Conservation (phyloP, 2,329 filamentous ascomycete species). For the Fusarium succisae region DNA sequence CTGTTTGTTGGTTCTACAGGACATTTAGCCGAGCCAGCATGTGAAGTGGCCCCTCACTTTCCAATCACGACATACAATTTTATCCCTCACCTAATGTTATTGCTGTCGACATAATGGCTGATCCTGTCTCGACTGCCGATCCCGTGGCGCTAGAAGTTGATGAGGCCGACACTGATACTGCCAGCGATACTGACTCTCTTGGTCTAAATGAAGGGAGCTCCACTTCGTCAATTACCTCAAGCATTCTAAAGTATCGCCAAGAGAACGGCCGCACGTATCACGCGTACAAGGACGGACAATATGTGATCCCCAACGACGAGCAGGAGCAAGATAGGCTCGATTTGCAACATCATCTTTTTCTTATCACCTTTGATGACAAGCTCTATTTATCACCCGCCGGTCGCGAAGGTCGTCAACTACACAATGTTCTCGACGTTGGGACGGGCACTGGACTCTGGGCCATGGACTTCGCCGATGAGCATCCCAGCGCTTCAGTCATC, state of each 20-base stretch:
- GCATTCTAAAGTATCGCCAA: slow-evolving; percentile 36
- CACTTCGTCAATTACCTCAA: slow-evolving; percentile 36
- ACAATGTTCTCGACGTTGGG: slow-evolving; percentile 41
- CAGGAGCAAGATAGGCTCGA: slow-evolving; percentile 36
- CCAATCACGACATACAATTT: background rate
- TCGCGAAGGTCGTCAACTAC: slow-evolving; percentile 7
- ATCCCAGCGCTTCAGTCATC: slow-evolving; percentile 26
- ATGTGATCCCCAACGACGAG: slow-evolving; percentile 29
- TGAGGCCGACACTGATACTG: background rate
- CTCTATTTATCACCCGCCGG: slow-evolving; percentile 34
- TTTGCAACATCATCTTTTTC: slow-evolving; percentile 38
- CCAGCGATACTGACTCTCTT: background rate
- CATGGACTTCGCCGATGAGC: slow-evolving; percentile 40
- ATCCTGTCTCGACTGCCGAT: background rate
- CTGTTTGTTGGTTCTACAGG: background rate
- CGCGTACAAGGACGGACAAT: slow-evolving; percentile 41
- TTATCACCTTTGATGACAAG: slow-evolving; percentile 41
- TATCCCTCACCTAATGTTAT: background rate
- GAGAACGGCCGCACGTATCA: slow-evolving; percentile 46
- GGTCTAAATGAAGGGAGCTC: background rate
- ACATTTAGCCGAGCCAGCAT: background rate
- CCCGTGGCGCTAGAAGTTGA: slow-evolving; percentile 7
- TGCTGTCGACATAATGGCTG: background rate
- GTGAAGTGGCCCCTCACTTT: background rate
- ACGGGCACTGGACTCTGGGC: slow-evolving; percentile 45